Percentiles rank a stretch among this genome's conserved stretches.
Evolutionary conservation across 352 stramenopile species (phyloP).

Genomic region (Phytophthora pisi): DNA sequence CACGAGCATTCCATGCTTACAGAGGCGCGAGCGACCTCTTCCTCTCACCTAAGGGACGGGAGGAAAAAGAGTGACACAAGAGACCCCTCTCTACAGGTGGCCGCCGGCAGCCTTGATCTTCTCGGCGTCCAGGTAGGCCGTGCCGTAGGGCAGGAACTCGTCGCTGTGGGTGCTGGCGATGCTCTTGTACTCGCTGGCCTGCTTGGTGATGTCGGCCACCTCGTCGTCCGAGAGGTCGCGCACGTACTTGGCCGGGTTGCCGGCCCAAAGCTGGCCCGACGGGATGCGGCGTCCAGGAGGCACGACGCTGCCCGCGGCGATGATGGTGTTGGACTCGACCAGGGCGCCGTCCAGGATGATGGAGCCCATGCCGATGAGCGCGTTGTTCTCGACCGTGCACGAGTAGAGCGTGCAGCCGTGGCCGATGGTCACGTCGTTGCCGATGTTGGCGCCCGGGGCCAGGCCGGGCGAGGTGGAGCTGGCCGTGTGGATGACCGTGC

Average conservation of each 20-base stretch:
- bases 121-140: conserved; percentile 88
- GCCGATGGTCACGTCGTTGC: conserved; percentile 96
- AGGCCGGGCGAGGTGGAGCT: conserved; percentile 78
- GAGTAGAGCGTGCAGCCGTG: conserved; percentile 96
- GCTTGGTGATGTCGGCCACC: conserved; percentile 87
- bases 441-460: conserved; percentile 90
- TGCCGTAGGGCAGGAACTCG: conserved; percentile 91
- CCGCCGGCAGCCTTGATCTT: conserved; percentile 84
- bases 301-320: conserved; percentile 96
- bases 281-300: conserved; percentile 88
- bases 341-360: conserved; percentile 93
- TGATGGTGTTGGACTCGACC: conserved; percentile 94
- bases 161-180: conserved; percentile 88
- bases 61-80: conserved; percentile 16
- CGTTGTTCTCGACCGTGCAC: conserved; percentile 96
- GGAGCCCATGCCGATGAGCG: conserved; percentile 96
- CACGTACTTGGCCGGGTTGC: conserved; percentile 96
- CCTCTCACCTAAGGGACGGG: conserved; percentile 22
- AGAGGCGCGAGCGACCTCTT: conserved; percentile 21
- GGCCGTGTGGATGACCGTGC: conserved; percentile 94
- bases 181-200: conserved; percentile 85
- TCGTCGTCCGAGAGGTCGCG: conserved; percentile 93
- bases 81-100: conserved; percentile 64
- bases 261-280: conserved; percentile 94
- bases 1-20: conserved; percentile 28